Evolutionary conservation across 148 eudicot genomes (phyloP).

Genomic region (Dianthus caryophyllus): DNA sequence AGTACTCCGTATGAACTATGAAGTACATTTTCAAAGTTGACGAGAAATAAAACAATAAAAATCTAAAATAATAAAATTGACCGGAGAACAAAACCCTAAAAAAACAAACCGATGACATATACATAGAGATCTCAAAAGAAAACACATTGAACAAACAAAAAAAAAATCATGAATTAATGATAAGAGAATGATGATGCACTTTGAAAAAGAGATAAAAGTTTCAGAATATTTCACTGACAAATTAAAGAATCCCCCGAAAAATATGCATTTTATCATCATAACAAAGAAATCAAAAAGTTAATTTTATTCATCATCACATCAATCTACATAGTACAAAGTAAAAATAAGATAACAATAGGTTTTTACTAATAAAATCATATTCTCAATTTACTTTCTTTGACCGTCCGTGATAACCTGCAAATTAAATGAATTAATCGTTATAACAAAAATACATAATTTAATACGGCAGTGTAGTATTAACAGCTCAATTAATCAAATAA

Average conservation of each 20-base stretch:
- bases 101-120: no score
- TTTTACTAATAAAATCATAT: no score
- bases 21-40: no score
- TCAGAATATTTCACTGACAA: conserved; percentile 24
- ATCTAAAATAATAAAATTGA: no score
- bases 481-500: no score
- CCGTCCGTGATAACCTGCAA: no score
- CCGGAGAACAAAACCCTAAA: conserved; percentile 6
- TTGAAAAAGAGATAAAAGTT: neutral
- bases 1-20: no score
- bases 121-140: conserved; percentile 15
- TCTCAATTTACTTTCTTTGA: no score
- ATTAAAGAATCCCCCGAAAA: conserved; percentile 4
- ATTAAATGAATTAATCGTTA: no score
- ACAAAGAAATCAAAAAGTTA: conserved; percentile 19
- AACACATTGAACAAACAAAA: conserved; percentile 2
- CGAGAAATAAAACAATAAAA: no score
- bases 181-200: conserved; percentile 11
- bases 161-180: neutral
- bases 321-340: conserved; percentile 30
- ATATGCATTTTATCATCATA: conserved; percentile 7
- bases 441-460: no score
- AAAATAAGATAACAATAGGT: neutral
- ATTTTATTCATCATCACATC: conserved; percentile 49
- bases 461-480: no score